A percentile compares a stretch with the other conserved stretches of the same genome.
Conservation (phyloP, 441 rosid genomes). For the Adansonia grandidieri region DNA sequence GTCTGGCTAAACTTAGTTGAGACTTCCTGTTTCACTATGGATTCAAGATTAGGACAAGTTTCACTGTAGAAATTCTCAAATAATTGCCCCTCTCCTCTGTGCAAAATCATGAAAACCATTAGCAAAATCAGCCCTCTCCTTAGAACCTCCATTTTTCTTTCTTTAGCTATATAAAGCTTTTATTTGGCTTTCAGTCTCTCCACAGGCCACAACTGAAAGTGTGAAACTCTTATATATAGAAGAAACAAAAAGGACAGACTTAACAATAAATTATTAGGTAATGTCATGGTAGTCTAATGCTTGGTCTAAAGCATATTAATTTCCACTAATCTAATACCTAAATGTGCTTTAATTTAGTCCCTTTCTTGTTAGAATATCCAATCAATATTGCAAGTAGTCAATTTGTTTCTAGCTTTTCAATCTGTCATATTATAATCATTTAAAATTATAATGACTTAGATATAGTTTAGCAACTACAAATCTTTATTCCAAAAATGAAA, state of each 20-base stretch:
- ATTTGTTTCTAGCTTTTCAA: too few relatives aligned
- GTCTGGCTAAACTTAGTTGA: conserved; percentile 47
- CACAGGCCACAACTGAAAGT: too few relatives aligned
- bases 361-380: not conserved
- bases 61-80: conserved; percentile 48
- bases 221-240: not conserved
- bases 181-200: not conserved
- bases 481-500: not conserved
- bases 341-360: not conserved
- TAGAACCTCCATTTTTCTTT: conserved; percentile 29
- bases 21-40: conserved; percentile 49
- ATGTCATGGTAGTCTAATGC: not conserved
- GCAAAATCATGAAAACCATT: conserved; percentile 24
- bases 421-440: too few relatives aligned
- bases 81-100: conserved; percentile 47
- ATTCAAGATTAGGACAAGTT: conserved; percentile 56
- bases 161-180: not conserved
- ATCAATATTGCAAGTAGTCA: too few relatives aligned
- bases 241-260: not conserved
- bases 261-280: not conserved
- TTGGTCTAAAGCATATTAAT: not conserved
- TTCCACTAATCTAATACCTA: not conserved
- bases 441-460: too few relatives aligned
- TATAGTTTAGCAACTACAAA: not conserved
- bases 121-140: conserved; percentile 20